Percentiles rank a stretch among this genome's conserved stretches.
Conservation (phyloP, 2,329 filamentous ascomycete species). For the Venturia oleaginea region DNA sequence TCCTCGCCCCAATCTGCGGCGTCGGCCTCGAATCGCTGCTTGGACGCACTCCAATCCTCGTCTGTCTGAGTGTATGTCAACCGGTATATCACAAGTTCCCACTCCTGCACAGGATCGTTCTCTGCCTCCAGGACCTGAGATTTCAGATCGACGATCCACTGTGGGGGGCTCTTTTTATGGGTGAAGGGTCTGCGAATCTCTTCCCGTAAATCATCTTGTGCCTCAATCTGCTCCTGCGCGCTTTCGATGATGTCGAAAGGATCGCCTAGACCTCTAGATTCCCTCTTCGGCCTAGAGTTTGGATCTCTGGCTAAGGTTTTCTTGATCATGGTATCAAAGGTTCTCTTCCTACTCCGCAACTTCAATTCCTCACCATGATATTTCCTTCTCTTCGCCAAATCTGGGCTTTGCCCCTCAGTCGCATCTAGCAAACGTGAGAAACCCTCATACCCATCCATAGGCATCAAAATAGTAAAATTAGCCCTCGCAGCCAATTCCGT, state of each 20-base stretch:
- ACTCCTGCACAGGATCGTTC: not conserved
- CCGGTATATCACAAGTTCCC: not conserved
- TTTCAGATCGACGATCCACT: not conserved
- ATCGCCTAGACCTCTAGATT: not conserved
- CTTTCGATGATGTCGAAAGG: not conserved
- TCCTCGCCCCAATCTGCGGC: constrained; percentile 1
- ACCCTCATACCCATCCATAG: constrained; percentile 1
- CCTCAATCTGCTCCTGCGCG: not conserved
- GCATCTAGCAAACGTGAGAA: not conserved
- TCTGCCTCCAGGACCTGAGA: not conserved
- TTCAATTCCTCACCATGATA: not conserved
- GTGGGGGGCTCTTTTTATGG: not conserved
- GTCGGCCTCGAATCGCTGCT: not conserved
- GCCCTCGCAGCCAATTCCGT: not conserved
- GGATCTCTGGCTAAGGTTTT: not conserved
- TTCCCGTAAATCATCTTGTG: not conserved
- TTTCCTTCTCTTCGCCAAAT: not conserved
- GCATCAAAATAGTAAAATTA: not conserved
- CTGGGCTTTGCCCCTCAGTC: not conserved
- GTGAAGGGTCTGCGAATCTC: not conserved
- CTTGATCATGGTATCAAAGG: not conserved
- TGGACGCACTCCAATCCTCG: not conserved
- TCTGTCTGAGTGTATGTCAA: not conserved
- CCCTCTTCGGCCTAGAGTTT: not conserved
- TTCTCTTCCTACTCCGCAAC: not conserved